These are phyloP conservation scores for Lentinus tigrinus DNA, from an alignment of 768 basidiomycete genomes.

Conservation along the genomic window DNA sequence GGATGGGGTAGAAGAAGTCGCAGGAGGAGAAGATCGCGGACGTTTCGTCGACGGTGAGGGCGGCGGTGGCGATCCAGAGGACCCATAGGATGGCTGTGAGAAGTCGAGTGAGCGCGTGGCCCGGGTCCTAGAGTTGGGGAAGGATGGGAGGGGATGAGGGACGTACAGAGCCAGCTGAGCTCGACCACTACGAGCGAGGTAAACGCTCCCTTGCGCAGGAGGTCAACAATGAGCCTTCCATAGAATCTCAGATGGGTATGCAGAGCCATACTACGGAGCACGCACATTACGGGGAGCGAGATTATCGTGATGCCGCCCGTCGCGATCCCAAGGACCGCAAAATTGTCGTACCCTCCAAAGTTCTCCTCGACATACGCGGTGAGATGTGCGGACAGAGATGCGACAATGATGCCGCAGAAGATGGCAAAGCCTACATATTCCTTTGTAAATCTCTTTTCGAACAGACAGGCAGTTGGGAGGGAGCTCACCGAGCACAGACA, in stretches of 20 bases:
- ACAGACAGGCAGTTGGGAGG: background rate
- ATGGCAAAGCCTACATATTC: conserved; percentile 2
- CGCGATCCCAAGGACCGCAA: conserved; percentile 20
- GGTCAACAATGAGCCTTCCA: conserved; percentile 30
- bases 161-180: conserved; percentile 26
- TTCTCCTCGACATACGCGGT: conserved; percentile 8
- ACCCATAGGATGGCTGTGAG: conserved; percentile 25
- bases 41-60: conserved; percentile 15
- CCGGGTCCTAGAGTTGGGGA: background rate
- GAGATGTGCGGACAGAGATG: conserved; percentile 9
- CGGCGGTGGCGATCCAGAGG: conserved; percentile 30
- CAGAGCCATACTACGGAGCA: background rate
- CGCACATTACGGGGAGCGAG: conserved; percentile 21
- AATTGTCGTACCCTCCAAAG: conserved; percentile 11
- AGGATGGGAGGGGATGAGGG: background rate
- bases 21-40: conserved; percentile 12
- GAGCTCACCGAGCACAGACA: conserved; percentile 12
- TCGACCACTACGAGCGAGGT: conserved; percentile 32
- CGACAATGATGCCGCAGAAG: conserved; percentile 13
- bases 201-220: conserved; percentile 27
- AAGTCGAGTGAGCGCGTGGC: background rate
- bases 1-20: conserved; percentile 12
- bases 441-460: background rate
- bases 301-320: conserved; percentile 20
- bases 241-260: too few species aligned